phyloP scores from a whole-genome alignment of 2,329 filamentous ascomycete species.

The Epichloe elymi region DNA sequence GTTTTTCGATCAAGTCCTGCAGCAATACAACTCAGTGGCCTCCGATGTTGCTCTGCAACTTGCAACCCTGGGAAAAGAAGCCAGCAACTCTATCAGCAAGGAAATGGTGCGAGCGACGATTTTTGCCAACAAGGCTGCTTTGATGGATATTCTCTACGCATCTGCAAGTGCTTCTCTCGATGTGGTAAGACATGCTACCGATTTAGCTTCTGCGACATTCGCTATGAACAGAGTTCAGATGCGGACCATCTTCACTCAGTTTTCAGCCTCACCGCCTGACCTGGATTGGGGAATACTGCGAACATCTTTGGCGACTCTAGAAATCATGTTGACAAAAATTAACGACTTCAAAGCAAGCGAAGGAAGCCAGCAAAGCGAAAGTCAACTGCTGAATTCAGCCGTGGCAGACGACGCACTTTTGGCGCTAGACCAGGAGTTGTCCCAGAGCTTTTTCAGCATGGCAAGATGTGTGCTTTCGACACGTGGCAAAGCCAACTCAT shows the following conservation, averaged over 20 bases:
- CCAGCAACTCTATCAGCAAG: slow-evolving; percentile 27
- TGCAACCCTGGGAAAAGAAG: slow-evolving; percentile 32
- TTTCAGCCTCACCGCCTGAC: slow-evolving; percentile 27
- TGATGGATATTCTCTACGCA: slow-evolving; percentile 38
- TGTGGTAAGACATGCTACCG: slow-evolving; percentile 32
- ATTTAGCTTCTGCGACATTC: slow-evolving; percentile 34
- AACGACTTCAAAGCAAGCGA: slow-evolving; percentile 27
- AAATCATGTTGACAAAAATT: slow-evolving; percentile 32
- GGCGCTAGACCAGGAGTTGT: slow-evolving; percentile 36
- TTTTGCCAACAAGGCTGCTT: slow-evolving; percentile 36
- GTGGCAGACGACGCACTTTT: slow-evolving; percentile 33
- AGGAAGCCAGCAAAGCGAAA: slow-evolving; percentile 25
- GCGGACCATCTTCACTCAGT: slow-evolving; percentile 36
- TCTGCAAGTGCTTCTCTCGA: slow-evolving; percentile 36
- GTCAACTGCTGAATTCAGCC: slow-evolving; percentile 24
- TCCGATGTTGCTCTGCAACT: slow-evolving; percentile 44
- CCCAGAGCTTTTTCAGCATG: slow-evolving; percentile 34
- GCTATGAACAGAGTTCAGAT: slow-evolving; percentile 37
- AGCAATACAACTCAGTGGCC: slow-evolving; percentile 43
- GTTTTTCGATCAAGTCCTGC: slow-evolving; percentile 43
- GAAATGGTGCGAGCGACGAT: slow-evolving; percentile 37
- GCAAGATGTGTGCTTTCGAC: slow-evolving; percentile 24
- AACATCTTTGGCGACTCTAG: slow-evolving; percentile 32
- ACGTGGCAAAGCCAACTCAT: slow-evolving; percentile 6
- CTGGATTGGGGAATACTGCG: slow-evolving; percentile 36